Base-by-base conservation (phyloP, 2,329 filamentous ascomycete species). In the Zasmidium citrigriseum region DNA sequence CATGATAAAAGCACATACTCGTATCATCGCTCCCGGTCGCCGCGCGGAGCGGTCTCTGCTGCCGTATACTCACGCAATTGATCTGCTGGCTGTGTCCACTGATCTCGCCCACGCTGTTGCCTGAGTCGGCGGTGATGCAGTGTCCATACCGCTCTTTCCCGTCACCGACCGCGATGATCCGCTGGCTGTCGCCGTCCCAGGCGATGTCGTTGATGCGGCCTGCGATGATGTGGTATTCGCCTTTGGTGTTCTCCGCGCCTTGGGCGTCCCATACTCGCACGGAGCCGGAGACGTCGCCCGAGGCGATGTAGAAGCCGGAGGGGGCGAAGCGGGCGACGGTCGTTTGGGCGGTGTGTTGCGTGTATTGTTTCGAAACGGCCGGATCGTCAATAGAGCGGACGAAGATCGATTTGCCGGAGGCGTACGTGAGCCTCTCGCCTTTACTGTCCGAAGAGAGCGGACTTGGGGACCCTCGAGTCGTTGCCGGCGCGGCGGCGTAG, bases 121-220 rank as follows among this genome's bases (percentile, higher is more conserved):
- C 95, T 71, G 91, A 96, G 77, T 98, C 95, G 66, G 90, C 91
- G 24, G 91, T 97, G 73, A 98, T 92, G 79, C 91, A 96, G 75
- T 93, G 90, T 14, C 93, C 93, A 73, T 91, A 97, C 57, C 91
- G 86, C 78, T 98, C 92, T 72, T 93, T 93, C 52, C 95, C 95
- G 68, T 98, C 90, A 46, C 95, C 95, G 4, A 99, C 93, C 2
- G 93, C 95, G 70, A 98, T 97, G 71, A 99, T 89, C 51, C 95
- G 89, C 79, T 97, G 93, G 61, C 90, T 96, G 76, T 99, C 95
- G 57, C 93, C 93, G 70, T 98, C 95, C 93, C 95, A 99, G 1
- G 92, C 93, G 65, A 99, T 86, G 74, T 99, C 95, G 73, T 96
- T 96, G 77, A 99, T 93, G 54, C 91, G 89, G 12, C 95, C 95